Evolutionary conservation across 495 filamentous ascomycete species (phyloP), one percentile per base, ranked within the genome.

Genomic region (Neurospora sp.): DNA sequence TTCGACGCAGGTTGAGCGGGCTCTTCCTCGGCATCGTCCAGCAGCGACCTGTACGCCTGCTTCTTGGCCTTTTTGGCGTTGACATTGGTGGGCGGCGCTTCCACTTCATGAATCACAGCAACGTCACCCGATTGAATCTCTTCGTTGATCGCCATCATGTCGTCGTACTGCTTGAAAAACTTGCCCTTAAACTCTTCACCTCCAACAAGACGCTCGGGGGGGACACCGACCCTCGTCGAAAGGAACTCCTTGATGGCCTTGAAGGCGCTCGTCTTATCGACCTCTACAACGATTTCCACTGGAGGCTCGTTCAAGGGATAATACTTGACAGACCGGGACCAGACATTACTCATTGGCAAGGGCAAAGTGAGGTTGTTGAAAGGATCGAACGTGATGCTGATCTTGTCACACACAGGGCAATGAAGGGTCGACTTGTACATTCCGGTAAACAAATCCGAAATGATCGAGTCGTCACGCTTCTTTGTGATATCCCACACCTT

Each of bases 301-400:
- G 93, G 92, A 1, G 76, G 69, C 68, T 86, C 83, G 70, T 90
- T 86, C 9, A 95, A 82, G 10, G 93, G 92, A 72, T 91, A 90
- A 81, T 90, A 97, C 73, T 85, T 90, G 69, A 98, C 83, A 3
- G 88, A 83, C 72, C 91, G 90, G 70, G 82, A 86, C 89, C 92
- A 96, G 27, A 91, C 83, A 70, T 89, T 92, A 76, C 94, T 90
- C 72, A 97, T 88, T 0, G 96, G 96, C 40, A 99, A 83, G 72
- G 96, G 96, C 35, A 99, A 83, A 0, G 96, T 97, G 40, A 98
- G 81, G 72, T 94, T 96, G 83, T 93, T 98, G 87, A 97, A 99
- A 3, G 96, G 96, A 82, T 99, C 96, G 76, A 99, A 98, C 5
- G 96, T 99, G 74, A 99, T 97, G 86, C 94, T 97, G 82, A 97